phyloP scores from a whole-genome alignment of 176 grass and related monocot species.

The Juncus inflexus region DNA sequence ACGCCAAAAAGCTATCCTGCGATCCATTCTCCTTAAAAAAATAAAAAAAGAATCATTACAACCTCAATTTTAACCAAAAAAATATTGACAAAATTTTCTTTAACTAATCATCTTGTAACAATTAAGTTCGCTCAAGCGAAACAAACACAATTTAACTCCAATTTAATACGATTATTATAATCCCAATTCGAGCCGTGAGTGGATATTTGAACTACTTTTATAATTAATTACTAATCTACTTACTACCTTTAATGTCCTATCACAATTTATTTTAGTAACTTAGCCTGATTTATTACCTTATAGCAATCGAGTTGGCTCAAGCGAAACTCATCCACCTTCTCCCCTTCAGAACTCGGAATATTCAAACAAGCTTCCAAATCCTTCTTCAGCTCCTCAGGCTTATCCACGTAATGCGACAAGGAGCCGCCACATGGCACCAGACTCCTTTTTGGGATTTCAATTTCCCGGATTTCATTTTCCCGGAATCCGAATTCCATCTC shows the following conservation, averaged over 20 bases:
- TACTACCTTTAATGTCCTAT: too few relatives aligned
- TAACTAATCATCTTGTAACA: conserved; percentile 27
- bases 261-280: background rate
- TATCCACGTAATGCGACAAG: conserved; percentile 24
- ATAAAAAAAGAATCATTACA: conserved; percentile 5
- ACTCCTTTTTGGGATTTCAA: conserved; percentile 20
- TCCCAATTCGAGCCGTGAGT: background rate
- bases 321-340: conserved; percentile 43
- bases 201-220: background rate
- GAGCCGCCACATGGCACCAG: conserved; percentile 10
- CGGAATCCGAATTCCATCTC: conserved; percentile 40
- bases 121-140: conserved; percentile 84
- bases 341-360: conserved; percentile 37
- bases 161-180: conserved; percentile 31
- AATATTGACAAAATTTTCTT: background rate
- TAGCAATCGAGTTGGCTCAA: conserved; percentile 79
- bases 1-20: conserved; percentile 58
- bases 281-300: conserved; percentile 20
- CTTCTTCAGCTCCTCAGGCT: conserved; percentile 64
- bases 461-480: conserved; percentile 20
- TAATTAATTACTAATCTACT: background rate
- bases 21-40: conserved; percentile 43
- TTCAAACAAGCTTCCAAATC: conserved; percentile 72
- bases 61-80: conserved; percentile 25
- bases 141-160: conserved; percentile 33